These are phyloP conservation scores for Nakazawaea populi DNA, from an alignment of 805 yeast genomes.

Conservation along the genomic window DNA sequence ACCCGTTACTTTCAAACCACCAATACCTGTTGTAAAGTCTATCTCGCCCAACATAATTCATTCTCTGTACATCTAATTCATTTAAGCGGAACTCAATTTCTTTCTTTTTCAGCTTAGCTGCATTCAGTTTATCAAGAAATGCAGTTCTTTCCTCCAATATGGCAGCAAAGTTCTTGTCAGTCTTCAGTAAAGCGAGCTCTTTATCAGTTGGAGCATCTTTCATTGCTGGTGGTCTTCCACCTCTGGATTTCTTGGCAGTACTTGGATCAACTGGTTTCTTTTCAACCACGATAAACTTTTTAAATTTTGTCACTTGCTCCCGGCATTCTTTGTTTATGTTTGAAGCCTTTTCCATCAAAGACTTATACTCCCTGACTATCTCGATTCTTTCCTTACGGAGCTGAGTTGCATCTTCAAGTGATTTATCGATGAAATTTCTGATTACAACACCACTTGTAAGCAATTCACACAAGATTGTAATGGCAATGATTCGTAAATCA, in stretches of 20 bases:
- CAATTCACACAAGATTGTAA: conserved; percentile 61
- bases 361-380: conserved; percentile 52
- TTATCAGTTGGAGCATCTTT: conserved; percentile 26
- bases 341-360: conserved; percentile 44
- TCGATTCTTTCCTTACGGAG: conserved; percentile 67
- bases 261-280: conserved; percentile 18
- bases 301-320: conserved; percentile 22
- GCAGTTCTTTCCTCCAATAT: conserved; percentile 41
- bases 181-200: conserved; percentile 32
- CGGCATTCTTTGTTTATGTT: conserved; percentile 34
- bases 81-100: conserved; percentile 55
- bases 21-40: conserved; percentile 82
- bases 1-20: conserved; percentile 91
- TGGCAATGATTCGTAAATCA: conserved; percentile 46
- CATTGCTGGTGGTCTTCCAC: conserved; percentile 20
- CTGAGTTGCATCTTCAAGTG: conserved; percentile 56
- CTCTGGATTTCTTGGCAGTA: conserved; percentile 19
- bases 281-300: conserved; percentile 17
- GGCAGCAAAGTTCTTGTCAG: conserved; percentile 35
- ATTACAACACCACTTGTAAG: conserved; percentile 53
- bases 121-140: conserved; percentile 33
- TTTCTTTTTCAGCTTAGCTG: conserved; percentile 40
- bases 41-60: conserved; percentile 75
- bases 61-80: conserved; percentile 72
- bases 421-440: conserved; percentile 58